A percentile compares a stretch with the other conserved stretches of the same genome.
Evolutionary conservation across 2,329 filamentous ascomycete genomes (phyloP).

Genomic region (Aphanoascus verrucosus): DNA sequence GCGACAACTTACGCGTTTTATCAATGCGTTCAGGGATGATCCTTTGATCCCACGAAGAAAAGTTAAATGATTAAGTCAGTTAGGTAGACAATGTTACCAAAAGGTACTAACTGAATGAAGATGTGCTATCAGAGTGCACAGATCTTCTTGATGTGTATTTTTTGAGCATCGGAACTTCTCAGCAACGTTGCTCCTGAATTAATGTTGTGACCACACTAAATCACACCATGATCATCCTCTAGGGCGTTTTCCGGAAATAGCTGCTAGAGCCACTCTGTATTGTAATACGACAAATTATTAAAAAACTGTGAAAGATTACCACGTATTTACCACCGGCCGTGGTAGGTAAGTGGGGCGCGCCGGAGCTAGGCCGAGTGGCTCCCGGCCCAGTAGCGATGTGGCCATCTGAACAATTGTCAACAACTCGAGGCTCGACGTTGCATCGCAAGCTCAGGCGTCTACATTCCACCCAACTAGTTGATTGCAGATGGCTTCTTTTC

Average conservation of each 20-base stretch:
- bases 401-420: conserved; percentile 3
- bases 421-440: not conserved
- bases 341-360: not conserved
- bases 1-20: not conserved
- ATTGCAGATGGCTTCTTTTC: not conserved
- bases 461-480: not conserved
- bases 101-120: too few relatives aligned
- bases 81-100: not conserved
- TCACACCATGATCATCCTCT: not conserved
- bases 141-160: too few relatives aligned
- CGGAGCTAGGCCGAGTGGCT: conserved; percentile 1
- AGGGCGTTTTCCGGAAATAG: not conserved
- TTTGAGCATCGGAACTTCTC: not conserved
- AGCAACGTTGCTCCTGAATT: not conserved
- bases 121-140: too few relatives aligned
- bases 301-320: not conserved
- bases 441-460: not conserved
- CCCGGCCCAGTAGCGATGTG: not conserved
- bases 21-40: not conserved
- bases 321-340: not conserved
- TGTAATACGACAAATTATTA: not conserved
- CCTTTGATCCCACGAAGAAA: not conserved
- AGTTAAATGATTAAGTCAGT: not conserved
- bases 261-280: not conserved
- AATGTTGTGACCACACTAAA: conserved; percentile 2